These are phyloP conservation scores for Hylodesmum podocarpum DNA, from an alignment of 306 rosid genomes.

Conservation along the genomic window DNA sequence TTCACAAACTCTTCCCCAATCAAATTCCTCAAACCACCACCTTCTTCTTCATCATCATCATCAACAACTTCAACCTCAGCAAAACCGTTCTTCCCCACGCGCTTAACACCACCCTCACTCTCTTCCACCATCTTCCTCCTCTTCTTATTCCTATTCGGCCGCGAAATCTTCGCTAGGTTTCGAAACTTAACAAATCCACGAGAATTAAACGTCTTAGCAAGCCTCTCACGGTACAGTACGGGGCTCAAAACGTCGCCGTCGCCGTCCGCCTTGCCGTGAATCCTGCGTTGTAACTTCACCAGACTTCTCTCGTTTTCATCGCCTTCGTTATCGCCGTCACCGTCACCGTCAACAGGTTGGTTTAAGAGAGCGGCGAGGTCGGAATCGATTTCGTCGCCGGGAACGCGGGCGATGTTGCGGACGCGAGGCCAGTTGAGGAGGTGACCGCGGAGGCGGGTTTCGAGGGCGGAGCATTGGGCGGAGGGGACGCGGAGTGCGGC, in stretches of 20 bases:
- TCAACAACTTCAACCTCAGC: slow-evolving; percentile 72
- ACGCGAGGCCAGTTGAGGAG: slow-evolving; percentile 95
- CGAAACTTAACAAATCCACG: slow-evolving; percentile 74
- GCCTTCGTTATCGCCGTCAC: not conserved
- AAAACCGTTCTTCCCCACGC: slow-evolving; percentile 40
- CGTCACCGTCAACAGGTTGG: not conserved
- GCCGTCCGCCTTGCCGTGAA: slow-evolving; percentile 59
- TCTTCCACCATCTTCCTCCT: not conserved
- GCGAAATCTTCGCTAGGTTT: slow-evolving; percentile 76
- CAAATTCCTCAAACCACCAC: slow-evolving; percentile 58
- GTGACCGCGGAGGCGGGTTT: slow-evolving; percentile 83
- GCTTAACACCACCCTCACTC: slow-evolving; percentile 26
- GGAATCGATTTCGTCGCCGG: slow-evolving; percentile 75
- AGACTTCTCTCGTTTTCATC: not conserved
- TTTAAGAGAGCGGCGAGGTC: slow-evolving; percentile 39
- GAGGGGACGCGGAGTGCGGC: slow-evolving; percentile 87
- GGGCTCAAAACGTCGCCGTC: slow-evolving; percentile 66
- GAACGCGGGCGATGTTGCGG: slow-evolving; percentile 83
- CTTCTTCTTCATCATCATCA: slow-evolving; percentile 42
- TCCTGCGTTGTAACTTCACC: slow-evolving; percentile 55
- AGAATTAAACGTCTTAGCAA: slow-evolving; percentile 65
- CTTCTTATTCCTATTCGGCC: slow-evolving; percentile 60
- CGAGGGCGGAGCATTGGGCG: slow-evolving; percentile 66
- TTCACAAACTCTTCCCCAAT: slow-evolving; percentile 59
- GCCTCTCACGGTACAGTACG: slow-evolving; percentile 70